These are phyloP conservation scores for Globisporangium cylindrosporum DNA, from an alignment of 352 stramenopile genomes.

Conservation along the genomic window DNA sequence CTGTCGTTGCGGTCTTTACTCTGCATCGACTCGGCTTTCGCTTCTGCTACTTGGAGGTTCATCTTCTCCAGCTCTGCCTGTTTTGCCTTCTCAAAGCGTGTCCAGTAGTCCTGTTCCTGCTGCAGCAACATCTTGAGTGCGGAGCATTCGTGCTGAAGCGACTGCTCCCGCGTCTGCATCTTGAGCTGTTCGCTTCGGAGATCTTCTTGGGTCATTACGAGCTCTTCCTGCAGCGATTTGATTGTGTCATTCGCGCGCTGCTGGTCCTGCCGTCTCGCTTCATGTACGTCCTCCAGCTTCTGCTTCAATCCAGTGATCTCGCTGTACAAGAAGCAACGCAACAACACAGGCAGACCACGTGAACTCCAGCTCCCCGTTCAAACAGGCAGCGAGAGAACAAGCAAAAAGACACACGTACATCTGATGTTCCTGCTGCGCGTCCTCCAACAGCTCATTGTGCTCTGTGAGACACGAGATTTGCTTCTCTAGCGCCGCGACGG, in stretches of 20 bases:
- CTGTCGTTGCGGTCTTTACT: slow-evolving; percentile 33
- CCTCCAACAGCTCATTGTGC: slow-evolving; percentile 49
- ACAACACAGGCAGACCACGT: background rate
- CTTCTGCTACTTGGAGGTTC: slow-evolving; percentile 27
- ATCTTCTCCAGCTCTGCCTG: slow-evolving; percentile 32
- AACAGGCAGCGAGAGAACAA: background rate
- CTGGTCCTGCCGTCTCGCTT: slow-evolving; percentile 16
- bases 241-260: slow-evolving; percentile 16
- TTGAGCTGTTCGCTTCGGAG: slow-evolving; percentile 12
- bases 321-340: slow-evolving; percentile 2
- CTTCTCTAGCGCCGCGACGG: slow-evolving; percentile 54
- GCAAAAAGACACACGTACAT: slow-evolving; percentile 13
- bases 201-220: slow-evolving; percentile 20
- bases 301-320: slow-evolving; percentile 14
- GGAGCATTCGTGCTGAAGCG: slow-evolving; percentile 28
- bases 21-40: slow-evolving; percentile 27
- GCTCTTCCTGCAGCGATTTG: slow-evolving; percentile 21
- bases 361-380: background rate
- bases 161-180: slow-evolving; percentile 22
- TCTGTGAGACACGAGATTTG: slow-evolving; percentile 39
- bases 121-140: slow-evolving; percentile 38
- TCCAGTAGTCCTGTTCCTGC: slow-evolving; percentile 55
- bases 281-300: slow-evolving; percentile 21
- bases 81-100: slow-evolving; percentile 21
- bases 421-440: slow-evolving; percentile 18